Evolutionary conservation across 2,329 filamentous ascomycete species (phyloP).

Genomic region (Fusarium marasasianum): DNA sequence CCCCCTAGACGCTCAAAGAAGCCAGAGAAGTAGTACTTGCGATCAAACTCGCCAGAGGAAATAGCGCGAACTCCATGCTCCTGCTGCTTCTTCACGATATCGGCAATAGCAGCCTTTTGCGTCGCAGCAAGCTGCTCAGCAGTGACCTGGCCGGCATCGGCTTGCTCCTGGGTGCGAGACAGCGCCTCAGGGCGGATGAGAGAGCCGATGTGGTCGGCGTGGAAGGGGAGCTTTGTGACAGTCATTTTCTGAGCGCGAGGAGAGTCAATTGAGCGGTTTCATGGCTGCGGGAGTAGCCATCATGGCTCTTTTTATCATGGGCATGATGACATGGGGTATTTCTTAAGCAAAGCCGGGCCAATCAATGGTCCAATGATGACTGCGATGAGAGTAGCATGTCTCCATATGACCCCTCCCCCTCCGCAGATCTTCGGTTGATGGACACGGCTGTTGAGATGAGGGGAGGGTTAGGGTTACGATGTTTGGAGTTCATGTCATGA

Average conservation of each 20-base stretch:
- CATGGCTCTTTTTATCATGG: conserved; percentile 36
- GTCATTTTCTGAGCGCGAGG: conserved; percentile 36
- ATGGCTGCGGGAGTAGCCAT: conserved; percentile 1
- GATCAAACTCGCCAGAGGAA: conserved; percentile 74
- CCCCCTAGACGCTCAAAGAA: conserved; percentile 59
- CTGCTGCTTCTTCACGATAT: conserved; percentile 72
- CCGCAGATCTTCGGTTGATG: conserved; percentile 40
- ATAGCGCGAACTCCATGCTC: conserved; percentile 70
- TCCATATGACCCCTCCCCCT: conserved; percentile 41
- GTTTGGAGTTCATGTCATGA: neutral
- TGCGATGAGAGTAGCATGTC: conserved; percentile 16
- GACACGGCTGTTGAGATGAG: conserved; percentile 41
- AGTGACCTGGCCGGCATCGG: conserved; percentile 59
- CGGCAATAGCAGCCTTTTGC: conserved; percentile 70
- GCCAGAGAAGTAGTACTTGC: conserved; percentile 60
- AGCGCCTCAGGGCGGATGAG: conserved; percentile 72
- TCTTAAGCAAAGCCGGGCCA: conserved; percentile 11
- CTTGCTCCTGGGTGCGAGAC: conserved; percentile 58
- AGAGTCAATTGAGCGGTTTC: conserved; percentile 8
- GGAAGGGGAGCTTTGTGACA: conserved; percentile 61
- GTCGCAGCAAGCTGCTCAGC: conserved; percentile 58
- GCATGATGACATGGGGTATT: conserved; percentile 30
- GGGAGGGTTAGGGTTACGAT: conserved; percentile 15
- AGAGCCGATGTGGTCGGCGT: conserved; percentile 78
- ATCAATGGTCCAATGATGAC: conserved; percentile 34